Conservation (phyloP, 805 yeast species). For the Cyberlindnera xishuangbannaensis region DNA sequence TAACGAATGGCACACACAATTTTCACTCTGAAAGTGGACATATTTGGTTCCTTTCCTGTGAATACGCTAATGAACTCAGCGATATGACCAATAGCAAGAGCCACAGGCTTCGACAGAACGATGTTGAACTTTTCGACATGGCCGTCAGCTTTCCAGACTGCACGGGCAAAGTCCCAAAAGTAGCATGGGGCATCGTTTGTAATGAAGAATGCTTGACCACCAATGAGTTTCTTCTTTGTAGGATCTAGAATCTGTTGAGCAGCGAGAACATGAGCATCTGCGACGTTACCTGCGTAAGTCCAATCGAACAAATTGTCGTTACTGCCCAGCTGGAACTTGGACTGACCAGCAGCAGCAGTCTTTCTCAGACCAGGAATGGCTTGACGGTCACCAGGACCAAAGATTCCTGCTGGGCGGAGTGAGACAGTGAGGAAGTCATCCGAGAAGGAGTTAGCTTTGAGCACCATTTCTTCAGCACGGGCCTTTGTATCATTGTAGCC, state of each 20-base stretch:
- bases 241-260: slow-evolving; percentile 64
- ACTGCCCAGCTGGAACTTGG: slow-evolving; percentile 90
- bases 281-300: slow-evolving; percentile 98
- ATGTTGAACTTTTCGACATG: slow-evolving; percentile 65
- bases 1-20: slow-evolving; percentile 91
- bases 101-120: slow-evolving; percentile 68
- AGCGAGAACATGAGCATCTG: slow-evolving; percentile 92
- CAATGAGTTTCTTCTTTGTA: slow-evolving; percentile 38
- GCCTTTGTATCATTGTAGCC: slow-evolving; percentile 96
- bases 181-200: slow-evolving; percentile 94
- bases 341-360: slow-evolving; percentile 79
- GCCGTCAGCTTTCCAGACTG: slow-evolving; percentile 97
- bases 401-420: slow-evolving; percentile 94
- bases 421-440: slow-evolving; percentile 70
- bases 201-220: slow-evolving; percentile 84
- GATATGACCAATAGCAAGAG: slow-evolving; percentile 73
- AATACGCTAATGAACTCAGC: slow-evolving; percentile 70
- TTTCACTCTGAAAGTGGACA: slow-evolving; percentile 91
- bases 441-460: slow-evolving; percentile 59
- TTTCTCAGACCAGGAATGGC: slow-evolving; percentile 86
- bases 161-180: slow-evolving; percentile 95
- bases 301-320: slow-evolving; percentile 92
- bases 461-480: slow-evolving; percentile 76
- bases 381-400: slow-evolving; percentile 98
- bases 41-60: slow-evolving; percentile 80